Evolutionary conservation across 495 filamentous ascomycete genomes (phyloP), one percentile per base, ranked within the genome.

Genomic region (Podospora australis): DNA sequence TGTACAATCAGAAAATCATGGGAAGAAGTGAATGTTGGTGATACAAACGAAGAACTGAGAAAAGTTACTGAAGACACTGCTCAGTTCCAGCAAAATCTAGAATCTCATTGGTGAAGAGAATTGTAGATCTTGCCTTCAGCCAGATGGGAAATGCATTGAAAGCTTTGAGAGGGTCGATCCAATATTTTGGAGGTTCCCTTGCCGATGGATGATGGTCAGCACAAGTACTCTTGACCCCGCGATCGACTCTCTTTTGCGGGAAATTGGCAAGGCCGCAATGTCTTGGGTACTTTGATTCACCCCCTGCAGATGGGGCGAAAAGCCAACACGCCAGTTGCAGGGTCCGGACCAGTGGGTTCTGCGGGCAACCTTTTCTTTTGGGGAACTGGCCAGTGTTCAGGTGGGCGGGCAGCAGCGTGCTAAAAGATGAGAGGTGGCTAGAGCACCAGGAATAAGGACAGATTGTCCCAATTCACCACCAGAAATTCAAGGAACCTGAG

Each of bases 391-490:
- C 48, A 44, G 44, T 48, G 50, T 46, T 49, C 42, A 55, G 42
- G 48, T 44, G n/a, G n/a, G n/a, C n/a, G n/a, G n/a, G n/a, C n/a
- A n/a, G n/a, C n/a, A n/a, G n/a, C n/a, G n/a, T n/a, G n/a, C n/a
- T n/a, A n/a, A n/a, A n/a, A n/a, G n/a, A n/a, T n/a, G 54, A 48
- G 48, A 55, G 47, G 52, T 54, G 59, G 50, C 56, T 57, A 44
- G 32, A 59, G 49, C 22, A 16, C 13, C 49, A 41, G 49, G 53
- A 51, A 59, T 59, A 50, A 63, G 60, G 60, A 63, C 60, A 63
- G 54, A 60, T 63, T 60, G n/a, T 60, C 54, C 60, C 26, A 20
- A 50, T 60, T 45, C 21, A 24, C 25, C n/a, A 17, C 43, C 20
- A 50, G 49, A 53, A 49, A 45, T 46, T 44, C 21, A 52, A 39